Percentiles rank a stretch among this genome's conserved stretches.
These are phyloP conservation scores for Rubia peregrina DNA, from an alignment of 305 asterid genomes.

Conservation along the genomic window DNA sequence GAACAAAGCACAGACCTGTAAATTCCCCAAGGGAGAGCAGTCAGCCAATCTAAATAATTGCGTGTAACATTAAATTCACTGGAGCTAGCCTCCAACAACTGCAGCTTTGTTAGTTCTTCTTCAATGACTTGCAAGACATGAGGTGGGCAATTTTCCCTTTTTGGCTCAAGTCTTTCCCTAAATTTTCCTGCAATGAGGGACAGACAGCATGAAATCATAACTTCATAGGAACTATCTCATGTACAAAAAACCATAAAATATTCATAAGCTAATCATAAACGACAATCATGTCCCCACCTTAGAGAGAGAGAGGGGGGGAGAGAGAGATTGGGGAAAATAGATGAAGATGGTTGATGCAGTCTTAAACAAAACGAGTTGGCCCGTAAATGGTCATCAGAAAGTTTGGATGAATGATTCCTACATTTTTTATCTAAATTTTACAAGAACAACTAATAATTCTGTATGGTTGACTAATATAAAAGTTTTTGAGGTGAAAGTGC, in stretches of 20 bases:
- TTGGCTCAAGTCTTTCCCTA: conserved; percentile 88
- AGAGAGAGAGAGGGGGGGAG: neutral
- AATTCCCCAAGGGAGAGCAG: conserved; percentile 97
- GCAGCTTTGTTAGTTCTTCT: conserved; percentile 88
- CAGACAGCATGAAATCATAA: neutral
- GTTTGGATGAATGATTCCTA: neutral
- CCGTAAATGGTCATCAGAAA: neutral
- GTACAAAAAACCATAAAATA: neutral
- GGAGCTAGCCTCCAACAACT: conserved; percentile 91
- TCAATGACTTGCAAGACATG: conserved; percentile 97
- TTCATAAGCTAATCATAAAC: too few species aligned
- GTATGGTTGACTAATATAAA: neutral
- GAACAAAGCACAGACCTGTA: conserved; percentile 53
- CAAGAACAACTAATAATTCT: neutral
- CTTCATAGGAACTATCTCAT: neutral
- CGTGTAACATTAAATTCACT: conserved; percentile 98
- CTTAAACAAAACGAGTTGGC: neutral
- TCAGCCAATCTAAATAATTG: conserved; percentile 97
- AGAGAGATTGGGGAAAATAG: neutral
- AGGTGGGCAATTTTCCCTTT: conserved; percentile 86
- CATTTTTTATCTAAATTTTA: neutral
- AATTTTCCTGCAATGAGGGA: conserved; percentile 59
- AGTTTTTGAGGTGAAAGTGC: neutral
- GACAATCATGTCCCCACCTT: neutral
- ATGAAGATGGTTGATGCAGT: neutral